Conservation (phyloP, 2,329 filamentous ascomycete genomes). For the Fusarium sp. region DNA sequence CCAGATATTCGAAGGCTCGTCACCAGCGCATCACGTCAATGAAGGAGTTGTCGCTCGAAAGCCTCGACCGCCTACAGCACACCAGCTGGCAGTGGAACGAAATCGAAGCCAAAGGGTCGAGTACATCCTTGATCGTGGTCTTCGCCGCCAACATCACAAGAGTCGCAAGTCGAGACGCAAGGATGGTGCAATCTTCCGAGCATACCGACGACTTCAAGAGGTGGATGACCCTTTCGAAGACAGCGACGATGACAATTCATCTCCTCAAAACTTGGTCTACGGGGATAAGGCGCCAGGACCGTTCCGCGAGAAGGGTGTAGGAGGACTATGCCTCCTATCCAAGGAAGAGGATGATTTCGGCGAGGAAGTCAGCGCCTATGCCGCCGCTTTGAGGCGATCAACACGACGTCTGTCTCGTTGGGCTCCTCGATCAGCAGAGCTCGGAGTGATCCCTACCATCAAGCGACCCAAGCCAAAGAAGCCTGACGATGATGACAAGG, state of each 20-base stretch:
- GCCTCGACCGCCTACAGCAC: conserved; percentile 80
- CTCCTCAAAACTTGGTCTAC: conserved; percentile 47
- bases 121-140: conserved; percentile 80
- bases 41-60: conserved; percentile 71
- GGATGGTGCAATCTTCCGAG: conserved; percentile 75
- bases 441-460: conserved; percentile 60
- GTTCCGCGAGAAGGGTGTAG: conserved; percentile 69
- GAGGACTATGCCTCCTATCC: conserved; percentile 72
- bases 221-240: conserved; percentile 69
- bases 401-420: conserved; percentile 77
- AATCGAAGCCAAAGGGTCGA: conserved; percentile 85
- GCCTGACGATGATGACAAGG: conserved; percentile 35
- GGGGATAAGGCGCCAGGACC: conserved; percentile 46
- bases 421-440: conserved; percentile 60
- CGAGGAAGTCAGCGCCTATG: conserved; percentile 76
- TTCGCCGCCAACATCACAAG: conserved; percentile 74
- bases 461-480: conserved; percentile 55
- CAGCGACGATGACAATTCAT: conserved; percentile 69
- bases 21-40: conserved; percentile 65
- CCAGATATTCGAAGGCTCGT: conserved; percentile 70
- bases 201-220: conserved; percentile 71
- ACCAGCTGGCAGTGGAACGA: conserved; percentile 83
- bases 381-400: conserved; percentile 73
- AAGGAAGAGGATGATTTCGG: conserved; percentile 79
- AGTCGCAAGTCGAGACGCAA: conserved; percentile 71